A percentile compares a stretch with the other conserved stretches of the same genome.
phyloP scores from a whole-genome alignment of 441 rosid species.

The Populus hybrid region DNA sequence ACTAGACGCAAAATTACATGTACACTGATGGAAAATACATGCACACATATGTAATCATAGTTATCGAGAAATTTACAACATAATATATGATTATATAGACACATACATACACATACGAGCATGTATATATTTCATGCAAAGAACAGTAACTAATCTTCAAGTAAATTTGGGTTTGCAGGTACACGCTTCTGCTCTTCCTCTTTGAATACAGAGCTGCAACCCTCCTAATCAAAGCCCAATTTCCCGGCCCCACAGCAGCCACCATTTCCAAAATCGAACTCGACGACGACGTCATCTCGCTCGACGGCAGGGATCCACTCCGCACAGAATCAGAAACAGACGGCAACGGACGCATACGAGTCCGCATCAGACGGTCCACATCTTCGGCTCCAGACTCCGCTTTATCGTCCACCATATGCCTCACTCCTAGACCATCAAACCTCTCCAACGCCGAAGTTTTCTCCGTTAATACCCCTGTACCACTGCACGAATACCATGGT shows the following conservation, averaged over 20 bases:
- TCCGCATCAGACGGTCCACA: slow-evolving; percentile 69
- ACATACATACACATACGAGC: not conserved
- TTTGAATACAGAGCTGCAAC: slow-evolving; percentile 70
- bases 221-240: slow-evolving; percentile 48
- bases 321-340: slow-evolving; percentile 66
- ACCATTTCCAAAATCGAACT: slow-evolving; percentile 54
- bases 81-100: not conserved
- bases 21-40: not conserved
- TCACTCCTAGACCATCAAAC: slow-evolving; percentile 72
- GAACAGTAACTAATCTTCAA: not conserved
- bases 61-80: not conserved
- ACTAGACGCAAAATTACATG: not conserved
- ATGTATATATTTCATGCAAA: too few species aligned
- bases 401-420: slow-evolving; percentile 50
- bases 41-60: not conserved
- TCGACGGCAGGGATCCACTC: slow-evolving; percentile 70
- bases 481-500: slow-evolving; percentile 22
- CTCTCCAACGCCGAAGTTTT: slow-evolving; percentile 79
- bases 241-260: slow-evolving; percentile 65
- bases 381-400: slow-evolving; percentile 65
- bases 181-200: slow-evolving; percentile 64
- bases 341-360: slow-evolving; percentile 48
- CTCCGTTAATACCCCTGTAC: slow-evolving; percentile 63
- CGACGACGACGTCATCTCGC: slow-evolving; percentile 67
- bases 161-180: slow-evolving; percentile 33